These are phyloP conservation scores for Pyricularia pennisetigena DNA, from an alignment of 2,329 filamentous ascomycete species.

Conservation along the genomic window DNA sequence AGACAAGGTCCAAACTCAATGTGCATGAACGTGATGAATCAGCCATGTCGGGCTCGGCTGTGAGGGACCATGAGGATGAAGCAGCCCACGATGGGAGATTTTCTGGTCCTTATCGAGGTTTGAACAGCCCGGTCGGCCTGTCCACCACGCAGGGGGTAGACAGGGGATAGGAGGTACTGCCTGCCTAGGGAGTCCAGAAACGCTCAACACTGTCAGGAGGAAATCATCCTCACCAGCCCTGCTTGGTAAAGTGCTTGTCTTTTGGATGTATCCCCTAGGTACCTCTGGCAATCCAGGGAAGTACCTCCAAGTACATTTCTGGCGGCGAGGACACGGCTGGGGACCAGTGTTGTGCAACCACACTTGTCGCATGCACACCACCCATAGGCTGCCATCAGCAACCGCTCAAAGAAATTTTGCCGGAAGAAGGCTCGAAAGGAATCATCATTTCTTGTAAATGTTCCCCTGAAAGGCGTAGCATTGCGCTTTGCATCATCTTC, in stretches of 20 bases:
- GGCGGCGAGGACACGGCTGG: not conserved
- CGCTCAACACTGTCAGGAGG: not conserved
- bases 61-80: not conserved
- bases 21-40: not conserved
- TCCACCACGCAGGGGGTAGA: not conserved
- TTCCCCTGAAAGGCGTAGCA: not conserved
- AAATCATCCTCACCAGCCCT: not conserved
- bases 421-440: not conserved
- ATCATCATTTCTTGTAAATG: not conserved
- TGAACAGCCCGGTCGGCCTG: not conserved
- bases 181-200: not conserved
- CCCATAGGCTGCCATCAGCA: not conserved
- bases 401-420: not conserved
- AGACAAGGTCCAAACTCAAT: not conserved
- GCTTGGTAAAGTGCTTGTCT: not conserved
- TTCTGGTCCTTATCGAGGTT: not conserved
- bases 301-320: not conserved
- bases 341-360: not conserved
- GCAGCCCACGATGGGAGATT: not conserved
- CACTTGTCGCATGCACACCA: not conserved
- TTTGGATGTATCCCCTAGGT: not conserved
- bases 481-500: not conserved
- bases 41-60: not conserved
- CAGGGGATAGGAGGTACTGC: not conserved
- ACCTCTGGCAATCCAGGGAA: not conserved